Evolutionary conservation across 306 rosid genomes (phyloP), one percentile per base, ranked within the genome.

Genomic region (Aeschynomene evenia): DNA sequence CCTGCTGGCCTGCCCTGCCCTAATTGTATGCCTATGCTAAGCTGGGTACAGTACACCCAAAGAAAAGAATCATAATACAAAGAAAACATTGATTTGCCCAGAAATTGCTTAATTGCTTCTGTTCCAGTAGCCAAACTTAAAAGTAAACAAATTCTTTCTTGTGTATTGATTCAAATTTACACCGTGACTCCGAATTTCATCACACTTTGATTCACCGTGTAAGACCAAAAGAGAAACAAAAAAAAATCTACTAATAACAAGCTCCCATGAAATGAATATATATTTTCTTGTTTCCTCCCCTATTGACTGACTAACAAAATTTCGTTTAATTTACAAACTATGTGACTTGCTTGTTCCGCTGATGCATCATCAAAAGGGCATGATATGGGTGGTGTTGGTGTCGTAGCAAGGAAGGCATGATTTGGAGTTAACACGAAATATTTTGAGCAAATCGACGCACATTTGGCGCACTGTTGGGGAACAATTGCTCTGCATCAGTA

Each of bases 401-500:
- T 89, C 95, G 64, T 91, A 94, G 15, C 82, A 81, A 0, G 96
- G 83, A 20, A 91, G 84, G 15, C 88, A 79, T 0, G 91, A 85
- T 60, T 87, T 87, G 14, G 88, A 84, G 26, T 86, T 81, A 7
- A 90, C 85, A 40, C 96, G 70, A 16, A 92, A 89, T 18, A 85
- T 85, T 81, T 86, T 92, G 22, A 92, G 87, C 86, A 92, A 82
- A 76, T 92, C 98, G 9, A 81, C 73, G 4, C 87, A 82, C 98
- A 92, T 92, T 79, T 85, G 89, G 6, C 98, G 75, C 5, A 86
- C 89, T 9, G 77, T 34, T 0, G 88, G 84, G 16, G 96, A 72
- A 70, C 98, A 94, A 78, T 94, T 87, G 43, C 92, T 91, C 83
- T 94, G 99, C 95, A 94, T 90, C 67, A 94, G 57, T 58, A 94